phyloP scores from a whole-genome alignment of 1,139 yeast genomes.

The Lodderomyces metapsilosis region DNA sequence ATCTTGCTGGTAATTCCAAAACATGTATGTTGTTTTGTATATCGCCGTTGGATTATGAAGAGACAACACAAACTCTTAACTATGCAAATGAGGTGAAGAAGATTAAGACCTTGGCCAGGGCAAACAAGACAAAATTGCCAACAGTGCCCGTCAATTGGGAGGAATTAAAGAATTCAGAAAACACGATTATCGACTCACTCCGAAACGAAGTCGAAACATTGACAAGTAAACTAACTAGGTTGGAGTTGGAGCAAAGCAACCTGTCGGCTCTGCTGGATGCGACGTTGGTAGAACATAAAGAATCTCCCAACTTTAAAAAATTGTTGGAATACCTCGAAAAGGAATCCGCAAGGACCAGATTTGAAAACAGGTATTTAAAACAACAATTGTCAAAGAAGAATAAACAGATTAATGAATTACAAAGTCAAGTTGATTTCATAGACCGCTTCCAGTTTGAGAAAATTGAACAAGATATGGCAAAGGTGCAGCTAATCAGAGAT shows the following conservation, averaged over 20 bases:
- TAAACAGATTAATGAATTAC: conserved; percentile 26
- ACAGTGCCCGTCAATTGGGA: conserved; percentile 33
- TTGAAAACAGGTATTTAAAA: conserved; percentile 36
- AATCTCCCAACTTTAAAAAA: conserved; percentile 20
- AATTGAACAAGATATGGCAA: conserved; percentile 4
- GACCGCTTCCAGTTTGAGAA: conserved; percentile 1
- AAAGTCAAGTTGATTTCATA: conserved; percentile 26
- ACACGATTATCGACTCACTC: conserved; percentile 29
- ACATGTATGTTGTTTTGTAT: conserved; percentile 76
- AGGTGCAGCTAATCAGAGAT: conserved; percentile 7
- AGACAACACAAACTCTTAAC: conserved; percentile 67
- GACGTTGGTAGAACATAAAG: background rate
- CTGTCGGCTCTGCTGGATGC: conserved; percentile 3
- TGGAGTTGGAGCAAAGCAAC: conserved; percentile 6
- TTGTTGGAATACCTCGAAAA: conserved; percentile 33
- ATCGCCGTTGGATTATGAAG: conserved; percentile 75
- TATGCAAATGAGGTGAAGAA: conserved; percentile 75
- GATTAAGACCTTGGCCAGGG: conserved; percentile 60
- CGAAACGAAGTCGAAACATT: conserved; percentile 31
- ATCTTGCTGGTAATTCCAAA: conserved; percentile 71
- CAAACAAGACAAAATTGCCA: conserved; percentile 36
- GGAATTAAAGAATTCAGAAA: conserved; percentile 25
- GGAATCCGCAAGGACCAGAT: conserved; percentile 27
- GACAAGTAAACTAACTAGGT: conserved; percentile 23
- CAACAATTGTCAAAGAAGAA: conserved; percentile 19